Conservation (phyloP, 371 early-diverging fungal genomes). For the Syncephalastrum monosporum region DNA sequence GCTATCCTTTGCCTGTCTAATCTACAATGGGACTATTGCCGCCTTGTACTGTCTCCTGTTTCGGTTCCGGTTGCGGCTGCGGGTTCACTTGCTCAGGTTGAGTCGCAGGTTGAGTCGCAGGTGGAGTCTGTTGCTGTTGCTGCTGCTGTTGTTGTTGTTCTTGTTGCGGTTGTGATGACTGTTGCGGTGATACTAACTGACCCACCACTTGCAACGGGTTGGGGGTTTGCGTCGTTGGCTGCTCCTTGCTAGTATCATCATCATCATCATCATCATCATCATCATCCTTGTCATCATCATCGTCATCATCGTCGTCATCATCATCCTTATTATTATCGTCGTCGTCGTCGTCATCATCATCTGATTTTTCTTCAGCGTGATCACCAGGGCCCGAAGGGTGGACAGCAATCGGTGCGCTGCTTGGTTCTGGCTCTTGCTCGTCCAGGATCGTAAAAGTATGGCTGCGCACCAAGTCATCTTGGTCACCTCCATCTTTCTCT, state of each 20-base stretch:
- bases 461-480: slow-evolving; percentile 10
- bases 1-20: too few species aligned
- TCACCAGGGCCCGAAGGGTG: not conserved
- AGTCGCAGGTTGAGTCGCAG: too few species aligned
- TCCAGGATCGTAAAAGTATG: slow-evolving; percentile 10
- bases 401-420: not conserved
- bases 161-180: not conserved
- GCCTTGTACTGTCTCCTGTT: not conserved
- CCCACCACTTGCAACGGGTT: not conserved
- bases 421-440: not conserved
- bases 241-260: too few species aligned
- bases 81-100: too few species aligned
- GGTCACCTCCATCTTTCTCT: slow-evolving; percentile 4
- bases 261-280: not conserved
- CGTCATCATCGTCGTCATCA: not conserved
- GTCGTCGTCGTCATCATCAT: not conserved
- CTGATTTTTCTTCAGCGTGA: not conserved
- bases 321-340: not conserved
- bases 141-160: not conserved
- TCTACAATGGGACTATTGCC: not conserved
- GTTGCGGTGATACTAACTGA: slow-evolving; percentile 1
- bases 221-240: not conserved
- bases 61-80: too few species aligned
- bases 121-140: not conserved
- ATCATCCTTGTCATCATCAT: not conserved